A percentile compares a stretch with the other conserved stretches of the same genome.
These are phyloP conservation scores for Elongisporangium anandrum DNA, from an alignment of 352 stramenopile genomes.

Conservation along the genomic window DNA sequence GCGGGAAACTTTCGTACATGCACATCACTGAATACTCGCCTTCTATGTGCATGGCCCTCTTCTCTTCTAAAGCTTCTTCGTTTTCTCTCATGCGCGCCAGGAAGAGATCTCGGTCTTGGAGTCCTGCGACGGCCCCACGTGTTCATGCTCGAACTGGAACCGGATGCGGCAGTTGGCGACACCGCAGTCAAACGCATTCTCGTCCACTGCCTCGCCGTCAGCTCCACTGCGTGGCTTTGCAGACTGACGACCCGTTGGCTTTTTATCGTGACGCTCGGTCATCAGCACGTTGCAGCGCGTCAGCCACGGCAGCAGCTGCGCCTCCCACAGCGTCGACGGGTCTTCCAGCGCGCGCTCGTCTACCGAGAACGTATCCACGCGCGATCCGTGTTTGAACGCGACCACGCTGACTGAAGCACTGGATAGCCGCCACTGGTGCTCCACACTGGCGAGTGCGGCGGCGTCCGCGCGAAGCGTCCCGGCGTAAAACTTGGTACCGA, in stretches of 20 bases:
- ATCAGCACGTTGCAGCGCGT: conserved; percentile 52
- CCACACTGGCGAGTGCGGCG: conserved; percentile 14
- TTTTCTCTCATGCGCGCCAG: conserved; percentile 33
- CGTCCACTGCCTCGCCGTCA: conserved; percentile 22
- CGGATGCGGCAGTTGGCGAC: conserved; percentile 55
- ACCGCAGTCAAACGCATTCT: conserved; percentile 50
- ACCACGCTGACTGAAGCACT: conserved; percentile 24
- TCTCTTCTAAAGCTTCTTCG: too few species aligned
- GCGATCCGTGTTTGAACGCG: conserved; percentile 46
- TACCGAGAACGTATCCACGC: conserved; percentile 39
- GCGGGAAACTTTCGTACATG: too few species aligned
- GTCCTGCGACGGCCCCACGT: conserved; percentile 56
- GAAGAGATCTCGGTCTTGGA: conserved; percentile 54
- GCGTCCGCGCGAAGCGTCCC: conserved; percentile 2
- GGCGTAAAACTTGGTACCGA: conserved; percentile 62
- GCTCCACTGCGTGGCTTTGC: conserved; percentile 5
- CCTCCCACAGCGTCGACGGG: conserved; percentile 43
- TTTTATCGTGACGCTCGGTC: conserved; percentile 26
- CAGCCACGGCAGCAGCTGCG: conserved; percentile 54
- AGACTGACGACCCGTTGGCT: background rate
- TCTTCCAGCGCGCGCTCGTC: conserved; percentile 28
- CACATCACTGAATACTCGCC: background rate
- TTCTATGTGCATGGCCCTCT: too few species aligned
- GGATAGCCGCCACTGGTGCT: conserved; percentile 34
- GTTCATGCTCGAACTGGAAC: conserved; percentile 64